Conservation (phyloP, 1,284 basidiomycete genomes). For the Anthracocystis panici-leucophaei region DNA sequence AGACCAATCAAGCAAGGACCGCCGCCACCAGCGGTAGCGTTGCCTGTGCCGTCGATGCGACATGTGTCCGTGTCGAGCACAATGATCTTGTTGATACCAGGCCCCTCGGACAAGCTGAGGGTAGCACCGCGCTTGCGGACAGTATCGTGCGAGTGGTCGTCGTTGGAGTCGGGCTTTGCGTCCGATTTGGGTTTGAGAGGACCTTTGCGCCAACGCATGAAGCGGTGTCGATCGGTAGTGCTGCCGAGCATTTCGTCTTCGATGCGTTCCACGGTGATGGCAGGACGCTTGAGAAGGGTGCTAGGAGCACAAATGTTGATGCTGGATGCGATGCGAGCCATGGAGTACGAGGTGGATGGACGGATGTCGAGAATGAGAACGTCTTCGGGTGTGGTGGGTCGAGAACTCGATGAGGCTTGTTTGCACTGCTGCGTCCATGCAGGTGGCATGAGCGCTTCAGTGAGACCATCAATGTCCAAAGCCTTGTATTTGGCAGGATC, state of each 20-base stretch:
- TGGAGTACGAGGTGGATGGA: constrained; percentile 73
- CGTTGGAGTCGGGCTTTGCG: constrained; percentile 11
- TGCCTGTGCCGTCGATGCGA: constrained; percentile 55
- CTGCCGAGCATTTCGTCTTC: constrained; percentile 63
- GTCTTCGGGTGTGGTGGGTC: constrained; percentile 27
- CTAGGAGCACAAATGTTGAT: constrained; percentile 91
- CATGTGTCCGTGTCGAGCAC: constrained; percentile 64
- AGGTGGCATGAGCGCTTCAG: constrained; percentile 31
- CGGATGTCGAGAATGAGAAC: constrained; percentile 82
- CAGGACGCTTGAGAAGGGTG: constrained; percentile 78
- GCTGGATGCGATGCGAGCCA: constrained; percentile 71
- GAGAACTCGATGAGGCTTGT: neutral
- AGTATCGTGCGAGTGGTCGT: constrained; percentile 22
- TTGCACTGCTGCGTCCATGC: constrained; percentile 17
- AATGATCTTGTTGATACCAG: constrained; percentile 58
- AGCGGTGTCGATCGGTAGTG: constrained; percentile 44
- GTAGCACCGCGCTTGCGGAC: constrained; percentile 33
- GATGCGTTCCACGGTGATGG: constrained; percentile 63
- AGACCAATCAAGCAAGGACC: constrained; percentile 64
- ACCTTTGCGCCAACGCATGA: constrained; percentile 57
- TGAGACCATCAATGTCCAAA: constrained; percentile 41
- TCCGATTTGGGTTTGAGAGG: constrained; percentile 30
- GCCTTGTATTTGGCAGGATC: constrained; percentile 44
- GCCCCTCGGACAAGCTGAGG: constrained; percentile 34
- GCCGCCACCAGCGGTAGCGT: constrained; percentile 62